These are phyloP conservation scores for Dactylellina parvicollis DNA, from an alignment of 2,329 filamentous ascomycete genomes.

Conservation along the genomic window DNA sequence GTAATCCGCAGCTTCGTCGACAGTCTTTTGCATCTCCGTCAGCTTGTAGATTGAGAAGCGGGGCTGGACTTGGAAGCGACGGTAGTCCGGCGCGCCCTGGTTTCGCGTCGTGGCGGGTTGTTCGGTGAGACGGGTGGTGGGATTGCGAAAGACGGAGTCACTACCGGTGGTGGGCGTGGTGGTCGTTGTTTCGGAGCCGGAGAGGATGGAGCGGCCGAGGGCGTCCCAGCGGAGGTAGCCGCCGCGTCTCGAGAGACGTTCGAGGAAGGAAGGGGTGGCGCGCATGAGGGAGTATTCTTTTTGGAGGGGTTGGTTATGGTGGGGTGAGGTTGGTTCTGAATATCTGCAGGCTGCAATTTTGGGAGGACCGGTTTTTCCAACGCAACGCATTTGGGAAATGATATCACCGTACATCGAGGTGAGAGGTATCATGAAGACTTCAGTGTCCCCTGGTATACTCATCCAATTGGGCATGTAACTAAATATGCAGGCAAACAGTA, in stretches of 20 bases:
- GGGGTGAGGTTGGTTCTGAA: not conserved
- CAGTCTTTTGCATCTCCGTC: slow-evolving; percentile 30
- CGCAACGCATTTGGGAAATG: slow-evolving; percentile 14
- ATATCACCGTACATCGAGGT: not conserved
- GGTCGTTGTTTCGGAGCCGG: not conserved
- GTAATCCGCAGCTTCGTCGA: slow-evolving; percentile 33
- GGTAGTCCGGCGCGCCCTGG: slow-evolving; percentile 6
- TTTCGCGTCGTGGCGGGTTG: not conserved
- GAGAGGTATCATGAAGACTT: too few species aligned
- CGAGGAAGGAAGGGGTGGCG: slow-evolving; percentile 2
- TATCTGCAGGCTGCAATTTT: not conserved
- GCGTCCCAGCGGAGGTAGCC: slow-evolving; percentile 8
- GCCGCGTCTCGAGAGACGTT: slow-evolving; percentile 7
- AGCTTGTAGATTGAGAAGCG: slow-evolving; percentile 44
- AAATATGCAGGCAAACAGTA: too few species aligned
- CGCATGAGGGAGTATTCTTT: slow-evolving; percentile 13
- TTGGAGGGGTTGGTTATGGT: slow-evolving; percentile 3
- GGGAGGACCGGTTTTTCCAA: too few species aligned
- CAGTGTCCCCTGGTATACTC: too few species aligned
- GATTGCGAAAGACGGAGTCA: not conserved
- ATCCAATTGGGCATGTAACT: too few species aligned
- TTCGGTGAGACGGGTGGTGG: not conserved
- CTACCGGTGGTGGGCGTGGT: not conserved
- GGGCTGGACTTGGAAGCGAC: slow-evolving; percentile 22
- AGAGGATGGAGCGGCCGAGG: slow-evolving; percentile 21